Evolutionary conservation across 1,284 basidiomycete genomes (phyloP), one percentile per base, ranked within the genome.

Genomic region (Ganoderma lingzhi): DNA sequence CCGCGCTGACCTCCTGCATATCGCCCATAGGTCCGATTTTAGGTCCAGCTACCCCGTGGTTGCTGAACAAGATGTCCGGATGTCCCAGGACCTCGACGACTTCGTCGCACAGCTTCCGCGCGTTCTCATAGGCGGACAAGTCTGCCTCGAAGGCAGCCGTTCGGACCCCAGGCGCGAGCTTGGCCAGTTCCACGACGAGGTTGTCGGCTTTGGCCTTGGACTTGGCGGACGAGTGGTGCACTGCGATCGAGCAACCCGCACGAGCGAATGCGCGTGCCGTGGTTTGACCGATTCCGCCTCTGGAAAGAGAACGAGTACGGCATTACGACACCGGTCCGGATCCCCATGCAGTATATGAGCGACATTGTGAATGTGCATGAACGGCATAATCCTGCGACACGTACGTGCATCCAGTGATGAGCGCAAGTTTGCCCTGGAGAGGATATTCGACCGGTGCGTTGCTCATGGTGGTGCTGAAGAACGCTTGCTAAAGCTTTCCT

Each of bases 271-370:
- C 76, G 8, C 82, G 75, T 0, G 86, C 85, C 1, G 85, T 87
- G 2, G 87, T 86, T 64, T 78, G 78, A 3, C 87, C 87, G 56
- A 88, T 88, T 0, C 86, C 86, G 2, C 87, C 86, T 10, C 86
- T 87, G 71, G 2, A 12, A 14, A 45, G 6, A 28, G 30, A 6
- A 30, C 35, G 35, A 23, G 9, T 1, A 6, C 15, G 55, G 55
- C 4, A 35, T 23, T 0, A 12, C 19, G n/a, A 37, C 45, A 23
- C 23, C 23, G 23, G n/a, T 17, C 19, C 32, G 23, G 23, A 35
- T 35, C 3, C 8, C 35, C 4, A n/a, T 35, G 35, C 35, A 23
- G 23, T n/a, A 17, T 23, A 59, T 39, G 6, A 39, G 35, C 3
- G 35, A 2, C n/a, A 32, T 10, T 15, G 30, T 15, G 35, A 9